Evolutionary conservation across 345 rosid genomes (phyloP).

Genomic region (Salix viminalis): DNA sequence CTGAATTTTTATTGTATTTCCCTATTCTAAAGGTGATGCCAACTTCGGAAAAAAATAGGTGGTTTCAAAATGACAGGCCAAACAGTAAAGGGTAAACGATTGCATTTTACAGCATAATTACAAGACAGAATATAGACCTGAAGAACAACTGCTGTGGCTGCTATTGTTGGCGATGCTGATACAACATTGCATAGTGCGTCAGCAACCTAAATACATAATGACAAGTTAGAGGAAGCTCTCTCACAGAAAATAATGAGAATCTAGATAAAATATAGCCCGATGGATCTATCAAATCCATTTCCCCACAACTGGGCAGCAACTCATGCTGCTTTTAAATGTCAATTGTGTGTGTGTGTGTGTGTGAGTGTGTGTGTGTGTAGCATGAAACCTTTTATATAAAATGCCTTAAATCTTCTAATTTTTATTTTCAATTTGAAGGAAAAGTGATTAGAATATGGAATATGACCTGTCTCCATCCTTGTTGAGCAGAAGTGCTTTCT

Average conservation of each 20-base stretch:
- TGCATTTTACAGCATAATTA: constrained; percentile 1
- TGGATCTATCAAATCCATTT: not conserved
- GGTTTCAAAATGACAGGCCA: constrained; percentile 11
- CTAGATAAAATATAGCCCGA: not conserved
- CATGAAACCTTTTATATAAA: not conserved
- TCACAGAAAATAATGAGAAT: not conserved
- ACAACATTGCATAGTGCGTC: constrained; percentile 96
- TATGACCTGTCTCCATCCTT: constrained; percentile 99
- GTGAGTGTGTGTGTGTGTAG: not conserved
- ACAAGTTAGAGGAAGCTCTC: constrained; percentile 8
- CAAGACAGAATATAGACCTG: constrained; percentile 63
- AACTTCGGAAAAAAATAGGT: constrained; percentile 1
- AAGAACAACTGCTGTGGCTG: constrained; percentile 91
- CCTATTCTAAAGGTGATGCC: constrained; percentile 2
- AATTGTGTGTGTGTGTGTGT: not conserved
- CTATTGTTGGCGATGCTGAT: constrained; percentile 80
- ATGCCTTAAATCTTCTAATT: not conserved
- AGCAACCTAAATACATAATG: constrained; percentile 55
- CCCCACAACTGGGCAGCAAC: not conserved
- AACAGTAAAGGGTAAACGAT: not conserved
- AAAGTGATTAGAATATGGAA: not conserved
- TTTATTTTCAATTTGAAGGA: not conserved
- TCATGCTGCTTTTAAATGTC: not conserved
- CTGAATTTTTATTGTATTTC: not conserved
- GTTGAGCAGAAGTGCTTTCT: constrained; percentile 96